Conservation (phyloP, 164 flowering plant genomes). For the Brasenia schreberi region DNA sequence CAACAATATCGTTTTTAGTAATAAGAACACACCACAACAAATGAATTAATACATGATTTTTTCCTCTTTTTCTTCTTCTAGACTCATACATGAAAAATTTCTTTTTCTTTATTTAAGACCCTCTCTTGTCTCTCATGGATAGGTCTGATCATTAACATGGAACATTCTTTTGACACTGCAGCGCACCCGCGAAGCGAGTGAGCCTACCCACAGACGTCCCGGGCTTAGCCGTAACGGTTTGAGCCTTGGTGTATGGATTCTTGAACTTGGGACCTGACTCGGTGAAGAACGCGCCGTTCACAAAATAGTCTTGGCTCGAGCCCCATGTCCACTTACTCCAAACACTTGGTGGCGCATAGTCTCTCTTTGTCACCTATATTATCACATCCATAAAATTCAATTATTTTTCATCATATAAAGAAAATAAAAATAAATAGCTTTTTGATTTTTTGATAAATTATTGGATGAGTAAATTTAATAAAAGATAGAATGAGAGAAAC, state of each 20-base stretch:
- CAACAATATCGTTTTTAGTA: background rate
- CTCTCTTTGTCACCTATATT: constrained; percentile 48
- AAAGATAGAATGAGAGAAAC: too few relatives aligned
- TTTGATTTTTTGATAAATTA: too few relatives aligned
- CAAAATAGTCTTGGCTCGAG: constrained; percentile 52
- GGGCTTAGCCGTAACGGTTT: constrained; percentile 38
- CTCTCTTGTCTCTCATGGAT: background rate
- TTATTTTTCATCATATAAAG: too few relatives aligned
- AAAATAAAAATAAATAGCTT: too few relatives aligned
- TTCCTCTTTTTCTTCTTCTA: background rate
- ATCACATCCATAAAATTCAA: too few relatives aligned
- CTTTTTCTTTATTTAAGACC: background rate
- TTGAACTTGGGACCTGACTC: constrained; percentile 27
- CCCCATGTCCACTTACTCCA: constrained; percentile 76
- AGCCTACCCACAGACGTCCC: constrained; percentile 42
- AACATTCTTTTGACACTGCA: constrained; percentile 16
- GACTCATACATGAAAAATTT: too few relatives aligned
- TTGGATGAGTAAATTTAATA: too few relatives aligned
- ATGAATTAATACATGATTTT: too few relatives aligned
- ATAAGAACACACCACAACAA: background rate
- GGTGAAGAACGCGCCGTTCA: constrained; percentile 61
- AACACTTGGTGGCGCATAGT: constrained; percentile 24
- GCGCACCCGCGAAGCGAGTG: constrained; percentile 44
- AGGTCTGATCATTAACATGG: constrained; percentile 19
- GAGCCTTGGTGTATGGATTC: constrained; percentile 6